Percentiles rank a stretch among this genome's conserved stretches.
Conservation (phyloP, 306 rosid species). For the Acacia confusa region DNA sequence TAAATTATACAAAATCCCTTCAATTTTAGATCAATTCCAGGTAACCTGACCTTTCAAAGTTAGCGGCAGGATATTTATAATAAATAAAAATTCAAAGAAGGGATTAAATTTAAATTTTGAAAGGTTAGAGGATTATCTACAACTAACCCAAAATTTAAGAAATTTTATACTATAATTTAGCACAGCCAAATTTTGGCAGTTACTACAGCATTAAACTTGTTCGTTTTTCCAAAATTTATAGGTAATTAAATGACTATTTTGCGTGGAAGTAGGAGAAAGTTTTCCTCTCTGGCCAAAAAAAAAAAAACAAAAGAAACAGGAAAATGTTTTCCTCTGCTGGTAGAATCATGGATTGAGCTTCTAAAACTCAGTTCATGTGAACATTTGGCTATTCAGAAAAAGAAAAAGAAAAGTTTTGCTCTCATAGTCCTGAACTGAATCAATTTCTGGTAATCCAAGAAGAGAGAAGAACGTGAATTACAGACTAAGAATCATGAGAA, state of each 20-base stretch:
- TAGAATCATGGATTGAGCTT: not conserved
- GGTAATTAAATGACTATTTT: not conserved
- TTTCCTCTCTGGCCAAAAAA: not conserved
- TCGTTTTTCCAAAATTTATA: not conserved
- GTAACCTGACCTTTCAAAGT: no score
- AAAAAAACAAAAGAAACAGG: no score
- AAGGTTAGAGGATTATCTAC: no score
- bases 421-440: not conserved
- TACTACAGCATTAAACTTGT: not conserved
- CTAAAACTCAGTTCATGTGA: not conserved
- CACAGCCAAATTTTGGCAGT: not conserved
- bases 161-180: no score
- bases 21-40: no score
- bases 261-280: not conserved
- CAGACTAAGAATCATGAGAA: not conserved
- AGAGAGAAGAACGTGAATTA: conserved; percentile 6
- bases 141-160: no score
- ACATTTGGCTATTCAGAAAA: not conserved
- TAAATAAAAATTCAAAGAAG: no score
- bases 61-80: no score
- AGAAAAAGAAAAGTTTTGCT: not conserved
- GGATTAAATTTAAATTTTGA: no score
- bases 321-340: not conserved
- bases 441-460: not conserved
- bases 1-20: no score